Base-by-base conservation (phyloP, 441 rosid species). In the Geranium incanum region DNA sequence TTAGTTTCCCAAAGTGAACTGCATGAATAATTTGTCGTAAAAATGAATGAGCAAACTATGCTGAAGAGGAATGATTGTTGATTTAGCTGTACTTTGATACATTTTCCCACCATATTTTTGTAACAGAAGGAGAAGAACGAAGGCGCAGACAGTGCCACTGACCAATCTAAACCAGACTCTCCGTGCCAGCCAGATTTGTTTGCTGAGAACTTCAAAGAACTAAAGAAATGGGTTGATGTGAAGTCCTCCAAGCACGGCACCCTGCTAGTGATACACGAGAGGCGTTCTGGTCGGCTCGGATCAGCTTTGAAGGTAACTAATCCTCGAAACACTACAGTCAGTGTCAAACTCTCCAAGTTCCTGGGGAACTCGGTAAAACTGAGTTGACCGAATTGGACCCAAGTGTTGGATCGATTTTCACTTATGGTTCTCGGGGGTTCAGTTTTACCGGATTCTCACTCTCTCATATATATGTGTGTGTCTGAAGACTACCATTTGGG, bases 221-320 rank as follows among this genome's bases (percentile, higher is more conserved):
- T 95, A 75, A 82, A 77, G 69, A 92, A 91, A 85, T 95, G 99
- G 99, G 97, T 86, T 7, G 92, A 91, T 66, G 81, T 85, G 62
- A 95, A 86, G 85, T 87, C 98, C 68, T 74, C 89, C 3, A 95
- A 95, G 63, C 89, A 87, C 13, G 93, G 88, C 13, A 84, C 82
- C 74, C 93, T 95, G 73, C 72, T 78, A 59, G 95, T 95, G 72
- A 69, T 87, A 19, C 88, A 87, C 36, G 99, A 95, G 84, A 89
- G 80, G 79, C 86, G 88, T 2, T 71, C 67, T 66, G 88, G 89
- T 57, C 85, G 95, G 75, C 91, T 84, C 0, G 98, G 99, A 73
- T 85, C 91, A 6, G 97, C 98, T 1, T 79, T 95, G 70, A 95
- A 95, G 99, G 99, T 92, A 79, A 59, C 57, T 57, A 28, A 28